A percentile compares a stretch with the other conserved stretches of the same genome.
Evolutionary conservation across 805 yeast genomes (phyloP).

Genomic region (Suhomyces faveliae): DNA sequence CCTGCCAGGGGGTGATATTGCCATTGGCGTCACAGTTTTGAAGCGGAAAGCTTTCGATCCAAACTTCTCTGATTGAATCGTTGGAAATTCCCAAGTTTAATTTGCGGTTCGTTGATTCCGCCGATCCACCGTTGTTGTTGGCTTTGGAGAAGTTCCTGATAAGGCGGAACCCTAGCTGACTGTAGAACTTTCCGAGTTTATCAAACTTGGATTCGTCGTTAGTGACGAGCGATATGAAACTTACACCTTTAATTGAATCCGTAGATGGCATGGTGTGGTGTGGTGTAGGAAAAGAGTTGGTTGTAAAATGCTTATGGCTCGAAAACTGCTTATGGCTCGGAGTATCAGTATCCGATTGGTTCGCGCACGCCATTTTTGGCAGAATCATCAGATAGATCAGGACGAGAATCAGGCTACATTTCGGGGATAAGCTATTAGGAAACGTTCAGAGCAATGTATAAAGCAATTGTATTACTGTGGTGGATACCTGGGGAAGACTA

Average conservation of each 20-base stretch:
- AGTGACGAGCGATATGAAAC: slow-evolving; percentile 61
- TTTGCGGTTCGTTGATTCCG: slow-evolving; percentile 25
- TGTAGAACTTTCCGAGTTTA: slow-evolving; percentile 55
- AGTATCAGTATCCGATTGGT: slow-evolving; percentile 8
- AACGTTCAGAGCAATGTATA: too few relatives aligned
- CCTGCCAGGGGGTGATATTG: slow-evolving; percentile 41
- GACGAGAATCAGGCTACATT: too few relatives aligned
- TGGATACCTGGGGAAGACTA: too few relatives aligned
- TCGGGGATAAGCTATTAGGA: too few relatives aligned
- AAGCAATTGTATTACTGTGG: too few relatives aligned
- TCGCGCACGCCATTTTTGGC: slow-evolving; percentile 4
- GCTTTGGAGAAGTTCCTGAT: slow-evolving; percentile 60
- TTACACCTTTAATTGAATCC: slow-evolving; percentile 10
- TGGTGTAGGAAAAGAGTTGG: neutral
- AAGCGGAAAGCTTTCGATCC: slow-evolving; percentile 70
- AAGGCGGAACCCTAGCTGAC: slow-evolving; percentile 56
- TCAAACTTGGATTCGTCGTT: slow-evolving; percentile 46
- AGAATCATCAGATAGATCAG: too few relatives aligned
- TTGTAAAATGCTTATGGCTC: neutral
- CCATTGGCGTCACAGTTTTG: slow-evolving; percentile 36
- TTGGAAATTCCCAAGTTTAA: slow-evolving; percentile 54
- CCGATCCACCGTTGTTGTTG: slow-evolving; percentile 33
- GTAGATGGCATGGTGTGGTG: slow-evolving; percentile 4
- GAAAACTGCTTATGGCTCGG: slow-evolving; percentile 2
- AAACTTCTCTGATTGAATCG: slow-evolving; percentile 66